Evolutionary conservation across 2,329 filamentous ascomycete genomes (phyloP), one percentile per base, ranked within the genome.

Genomic region (Phyllosticta citrichinensis): DNA sequence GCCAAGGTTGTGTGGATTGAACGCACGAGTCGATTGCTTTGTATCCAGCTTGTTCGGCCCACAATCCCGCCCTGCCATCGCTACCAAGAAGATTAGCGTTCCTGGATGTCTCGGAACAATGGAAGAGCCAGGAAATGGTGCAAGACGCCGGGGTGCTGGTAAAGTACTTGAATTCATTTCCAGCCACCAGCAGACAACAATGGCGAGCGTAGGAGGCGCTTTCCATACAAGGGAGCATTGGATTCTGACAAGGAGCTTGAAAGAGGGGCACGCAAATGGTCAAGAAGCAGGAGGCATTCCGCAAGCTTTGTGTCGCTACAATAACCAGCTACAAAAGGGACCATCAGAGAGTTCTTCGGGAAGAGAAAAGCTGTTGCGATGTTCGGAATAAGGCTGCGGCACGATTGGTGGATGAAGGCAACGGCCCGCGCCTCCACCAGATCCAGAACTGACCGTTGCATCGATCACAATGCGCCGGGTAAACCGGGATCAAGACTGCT

Each of bases 401-500:
- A 75, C 67, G 22, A 3, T 22, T 2, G 22, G 22, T 55, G 75
- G 79, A 82, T 64, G 75, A 77, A 68, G 73, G 67, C 80, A 6
- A 72, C 75, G 64, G 68, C 68, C 56, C 66, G 81, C 69, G 61
- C 65, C 24, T 71, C 73, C 8, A 74, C 69, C 68, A 77, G 75
- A 52, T 82, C 81, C 68, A 66, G 73, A 69, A 68, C 72, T 24
- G 76, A 80, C 64, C 69, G 71, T 54, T 74, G 80, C 27, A 11
- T 52, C 12, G 33, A 59, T 54, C 82, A 82, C 68, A 82, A 82
- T 66, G 76, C 76, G 27, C 72, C 73, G 64, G 78, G 78, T 57
- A 74, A 79, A 62, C 76, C 75, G 56, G 79, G 76, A 64, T 74
- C 63, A 73, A 67, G 65, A 68, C 70, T 69, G 64, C 68, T 20